Evolutionary conservation across 2,329 filamentous ascomycete species (phyloP), one percentile per base, ranked within the genome.

Genomic region (Proliferodiscus dingleyae): DNA sequence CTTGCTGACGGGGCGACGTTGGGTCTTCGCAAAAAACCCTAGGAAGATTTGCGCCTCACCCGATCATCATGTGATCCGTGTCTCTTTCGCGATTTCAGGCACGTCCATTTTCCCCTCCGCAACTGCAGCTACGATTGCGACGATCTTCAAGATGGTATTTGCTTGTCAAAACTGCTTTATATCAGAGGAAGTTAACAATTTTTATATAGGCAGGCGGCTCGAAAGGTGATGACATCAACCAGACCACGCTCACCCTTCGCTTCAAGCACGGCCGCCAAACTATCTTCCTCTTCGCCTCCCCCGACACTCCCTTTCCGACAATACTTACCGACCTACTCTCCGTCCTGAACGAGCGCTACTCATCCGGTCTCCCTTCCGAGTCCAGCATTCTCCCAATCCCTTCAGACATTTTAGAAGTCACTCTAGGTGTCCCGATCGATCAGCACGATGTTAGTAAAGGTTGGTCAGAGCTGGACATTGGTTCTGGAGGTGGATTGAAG

Each of bases 221-320:
- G 8, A 45, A 33, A 39, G 29, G 34, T 16, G 43, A 51, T n/a
- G 51, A 53, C 3, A 40, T 55, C 16, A 66, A 69, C 49, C 72
- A 79, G 36, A 67, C 72, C n/a, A 70, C 75, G 54, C 72, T 78
- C 57, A 87, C 84, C 8, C 68, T 90, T 45, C 76, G 82, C 49
- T 81, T 90, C 68, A 89, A 88, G 65, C 76, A 85, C 62, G 81
- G 84, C 60, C 78, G 80, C 47, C 77, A 81, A 57, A 89, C 84
- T 3, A 72, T 89, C 53, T 78, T 86, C 57, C 71, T 89, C 47
- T 81, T 85, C 51, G 73, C 84, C 37, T 74, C 80, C 30, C 68
- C 80, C 4, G 67, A 74, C 11, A 73, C 74, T 30, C 65, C 79
- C 9, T 78, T 88, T 58, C 66, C 71, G 13, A 65, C 70, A 1